A percentile compares a stretch with the other conserved stretches of the same genome.
Conservation (phyloP, 2,329 filamentous ascomycete genomes). For the Diaporthe vaccinii region DNA sequence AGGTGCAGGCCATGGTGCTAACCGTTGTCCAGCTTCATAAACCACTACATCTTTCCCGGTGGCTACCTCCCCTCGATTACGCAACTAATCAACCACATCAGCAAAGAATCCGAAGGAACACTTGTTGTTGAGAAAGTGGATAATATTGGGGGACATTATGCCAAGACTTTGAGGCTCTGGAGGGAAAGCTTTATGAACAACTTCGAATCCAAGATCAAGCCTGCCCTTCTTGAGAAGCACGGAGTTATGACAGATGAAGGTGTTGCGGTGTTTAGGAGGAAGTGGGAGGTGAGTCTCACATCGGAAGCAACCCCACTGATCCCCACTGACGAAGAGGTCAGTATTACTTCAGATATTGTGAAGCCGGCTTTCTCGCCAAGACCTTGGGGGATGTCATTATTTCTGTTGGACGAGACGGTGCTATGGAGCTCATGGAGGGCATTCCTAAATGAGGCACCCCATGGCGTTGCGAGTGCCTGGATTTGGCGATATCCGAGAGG, state of each 20-base stretch:
- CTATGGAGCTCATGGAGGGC: conserved; percentile 77
- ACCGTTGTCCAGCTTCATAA: conserved; percentile 70
- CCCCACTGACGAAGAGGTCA: conserved; percentile 47
- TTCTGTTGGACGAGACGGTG: conserved; percentile 75
- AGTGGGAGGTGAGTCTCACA: conserved; percentile 72
- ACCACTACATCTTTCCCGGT: conserved; percentile 84
- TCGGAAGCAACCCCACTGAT: background rate
- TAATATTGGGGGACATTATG: conserved; percentile 82
- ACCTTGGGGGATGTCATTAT: conserved; percentile 81
- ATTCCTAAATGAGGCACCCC: conserved; percentile 68
- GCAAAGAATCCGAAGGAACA: conserved; percentile 69
- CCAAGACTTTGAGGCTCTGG: conserved; percentile 78
- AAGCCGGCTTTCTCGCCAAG: conserved; percentile 80
- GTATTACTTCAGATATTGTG: conserved; percentile 84
- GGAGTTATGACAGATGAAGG: conserved; percentile 71
- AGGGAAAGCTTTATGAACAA: conserved; percentile 73
- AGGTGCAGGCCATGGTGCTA: conserved; percentile 29
- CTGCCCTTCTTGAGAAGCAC: conserved; percentile 71
- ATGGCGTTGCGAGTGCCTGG: conserved; percentile 39
- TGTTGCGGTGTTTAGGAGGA: conserved; percentile 76
- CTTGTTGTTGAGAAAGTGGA: conserved; percentile 77
- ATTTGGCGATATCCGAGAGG: conserved; percentile 15
- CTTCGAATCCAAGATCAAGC: conserved; percentile 72
- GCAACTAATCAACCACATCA: conserved; percentile 71
- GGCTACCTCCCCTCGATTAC: conserved; percentile 75